Percentiles rank a stretch among this genome's conserved stretches.
Evolutionary conservation across 2,329 filamentous ascomycete species (phyloP).

Genomic region (Talaromyces sp.): DNA sequence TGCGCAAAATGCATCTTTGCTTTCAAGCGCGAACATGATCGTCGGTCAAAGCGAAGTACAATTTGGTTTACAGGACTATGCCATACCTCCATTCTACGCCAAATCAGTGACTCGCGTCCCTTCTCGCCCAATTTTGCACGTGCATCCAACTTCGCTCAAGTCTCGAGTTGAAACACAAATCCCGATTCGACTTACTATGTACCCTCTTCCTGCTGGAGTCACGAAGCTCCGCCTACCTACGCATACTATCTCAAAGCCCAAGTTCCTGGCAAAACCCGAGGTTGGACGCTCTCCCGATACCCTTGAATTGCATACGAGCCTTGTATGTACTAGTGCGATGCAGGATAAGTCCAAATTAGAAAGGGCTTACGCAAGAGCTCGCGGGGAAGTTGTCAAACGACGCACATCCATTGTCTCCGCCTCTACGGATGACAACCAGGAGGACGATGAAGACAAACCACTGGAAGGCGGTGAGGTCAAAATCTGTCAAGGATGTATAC

Average conservation of each 20-base stretch:
- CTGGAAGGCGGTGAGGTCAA: constrained; percentile 89
- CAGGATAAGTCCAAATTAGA: constrained; percentile 63
- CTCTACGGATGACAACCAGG: constrained; percentile 49
- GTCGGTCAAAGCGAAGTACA: constrained; percentile 32
- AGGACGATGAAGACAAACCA: constrained; percentile 66
- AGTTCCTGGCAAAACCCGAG: constrained; percentile 72
- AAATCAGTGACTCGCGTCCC: constrained; percentile 25
- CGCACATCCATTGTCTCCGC: constrained; percentile 38
- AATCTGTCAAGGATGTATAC: constrained; percentile 89
- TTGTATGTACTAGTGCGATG: constrained; percentile 93
- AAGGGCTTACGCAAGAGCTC: constrained; percentile 62
- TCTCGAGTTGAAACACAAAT: constrained; percentile 97
- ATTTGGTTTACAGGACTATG: constrained; percentile 34
- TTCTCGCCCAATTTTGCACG: constrained; percentile 49
- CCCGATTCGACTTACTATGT: constrained; percentile 75
- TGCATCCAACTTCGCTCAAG: constrained; percentile 69
- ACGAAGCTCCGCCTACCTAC: constrained; percentile 81
- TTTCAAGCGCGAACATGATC: constrained; percentile 33
- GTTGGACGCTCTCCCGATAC: constrained; percentile 66
- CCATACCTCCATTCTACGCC: constrained; percentile 9
- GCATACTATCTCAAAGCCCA: constrained; percentile 91
- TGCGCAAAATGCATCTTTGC: constrained; percentile 37
- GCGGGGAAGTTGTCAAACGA: constrained; percentile 35
- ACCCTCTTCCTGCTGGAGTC: constrained; percentile 68
- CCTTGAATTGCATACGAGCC: constrained; percentile 71